Conservation (phyloP, 148 eudicot genomes). For the Dysphania ambrosioides region DNA sequence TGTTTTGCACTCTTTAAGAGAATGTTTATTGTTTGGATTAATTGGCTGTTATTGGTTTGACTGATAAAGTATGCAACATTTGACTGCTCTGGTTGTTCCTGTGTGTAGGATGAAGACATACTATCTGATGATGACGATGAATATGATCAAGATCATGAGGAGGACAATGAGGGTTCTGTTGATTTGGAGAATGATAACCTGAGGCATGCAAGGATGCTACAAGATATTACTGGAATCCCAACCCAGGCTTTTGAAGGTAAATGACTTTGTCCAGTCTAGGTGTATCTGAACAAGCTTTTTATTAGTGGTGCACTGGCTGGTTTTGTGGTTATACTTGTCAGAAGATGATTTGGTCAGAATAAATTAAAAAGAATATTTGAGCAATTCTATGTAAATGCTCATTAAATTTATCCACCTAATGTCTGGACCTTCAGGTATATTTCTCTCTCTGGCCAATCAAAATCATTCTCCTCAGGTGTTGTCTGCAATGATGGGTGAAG, state of each 20-base stretch:
- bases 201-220: conserved; percentile 73
- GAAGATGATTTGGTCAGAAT: not conserved
- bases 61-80: not conserved
- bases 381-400: not conserved
- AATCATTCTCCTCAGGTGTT: not conserved
- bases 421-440: not conserved
- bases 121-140: conserved; percentile 62
- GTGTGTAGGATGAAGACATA: conserved; percentile 75
- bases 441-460: not conserved
- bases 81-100: not conserved
- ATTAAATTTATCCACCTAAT: not conserved
- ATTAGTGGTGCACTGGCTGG: not conserved
- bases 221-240: conserved; percentile 75
- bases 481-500: not conserved
- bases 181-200: conserved; percentile 45
- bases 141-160: conserved; percentile 29
- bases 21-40: not conserved
- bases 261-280: not conserved
- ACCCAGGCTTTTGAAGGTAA: conserved; percentile 76
- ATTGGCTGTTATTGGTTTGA: not conserved
- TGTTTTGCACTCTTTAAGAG: not conserved
- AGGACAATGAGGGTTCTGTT: conserved; percentile 22
- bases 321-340: not conserved
- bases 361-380: not conserved
- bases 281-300: not conserved